Base-by-base conservation (phyloP, 495 filamentous ascomycete genomes). In the Jackrogersella minutella region DNA sequence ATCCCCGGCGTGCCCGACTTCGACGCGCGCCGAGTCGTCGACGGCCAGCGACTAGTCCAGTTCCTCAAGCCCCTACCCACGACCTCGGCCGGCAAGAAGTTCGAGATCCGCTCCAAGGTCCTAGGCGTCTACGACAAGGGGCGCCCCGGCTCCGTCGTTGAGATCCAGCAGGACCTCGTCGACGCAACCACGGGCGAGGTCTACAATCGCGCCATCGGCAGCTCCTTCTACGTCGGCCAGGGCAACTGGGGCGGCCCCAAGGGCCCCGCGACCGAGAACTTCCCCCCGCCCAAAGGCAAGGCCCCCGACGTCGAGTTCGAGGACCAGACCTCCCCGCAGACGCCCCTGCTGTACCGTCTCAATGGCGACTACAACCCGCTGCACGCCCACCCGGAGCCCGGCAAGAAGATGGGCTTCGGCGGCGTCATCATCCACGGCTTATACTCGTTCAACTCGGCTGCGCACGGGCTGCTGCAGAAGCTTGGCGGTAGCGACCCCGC, bases 321-420 rank as follows among this genome's bases (percentile, higher is more conserved):
- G 63, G 77, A 87, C 44, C 88, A 91, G 74, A 93, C 86, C 1
- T 90, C 80, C 13, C 59, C 76, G 36, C 87, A 93, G 75, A 87
- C 90, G 0, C 87, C 93, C 11, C 84, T 91, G 50, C 80, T 96
- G 26, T 93, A 93, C 75, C 85, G 90, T 71, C 83, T 96, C 31
- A 95, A 97, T 64, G 93, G 92, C 69, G 93, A 96, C 76, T 96
- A 96, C 75, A 96, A 96, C 80, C 93, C 92, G 21, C 87, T 96
- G 43, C 92, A 96, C 73, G 91, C 91, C 6, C 89, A 88, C 24
- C 93, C 92, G 10, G 90, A 90, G 75, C 91, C 93, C 0, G 91
- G 92, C 40, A 78, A 84, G 76, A 90, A 92, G 80, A 94, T 96
- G 91, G 92, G 93, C 22, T 96, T 96, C 72, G 91, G 91, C 3